Percentiles rank a stretch among this genome's conserved stretches.
Conservation (phyloP, 495 filamentous ascomycete species). For the Neurospora sp. region DNA sequence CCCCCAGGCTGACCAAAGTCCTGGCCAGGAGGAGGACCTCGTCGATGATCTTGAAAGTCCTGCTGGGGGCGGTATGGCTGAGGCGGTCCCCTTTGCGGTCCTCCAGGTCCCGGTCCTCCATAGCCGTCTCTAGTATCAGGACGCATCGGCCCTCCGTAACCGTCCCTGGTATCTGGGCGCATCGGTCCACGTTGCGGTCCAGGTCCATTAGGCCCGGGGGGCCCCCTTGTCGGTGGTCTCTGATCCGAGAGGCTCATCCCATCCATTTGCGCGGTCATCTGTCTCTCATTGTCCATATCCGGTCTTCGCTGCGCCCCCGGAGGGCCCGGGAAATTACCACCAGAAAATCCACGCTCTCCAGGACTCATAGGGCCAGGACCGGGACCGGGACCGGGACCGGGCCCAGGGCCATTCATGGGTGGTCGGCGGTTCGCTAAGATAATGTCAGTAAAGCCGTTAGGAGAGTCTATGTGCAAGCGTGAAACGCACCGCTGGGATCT, state of each 20-base stretch:
- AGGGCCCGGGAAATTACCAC: conserved; percentile 60
- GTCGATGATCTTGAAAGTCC: conserved; percentile 31
- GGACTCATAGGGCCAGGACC: conserved; percentile 20
- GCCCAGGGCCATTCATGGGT: conserved; percentile 14
- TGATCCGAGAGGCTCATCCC: conserved; percentile 45
- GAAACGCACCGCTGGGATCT: conserved; percentile 27
- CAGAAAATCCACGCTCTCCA: conserved; percentile 40
- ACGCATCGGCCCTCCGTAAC: conserved; percentile 21
- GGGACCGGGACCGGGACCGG: conserved; percentile 6
- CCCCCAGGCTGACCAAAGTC: conserved; percentile 20
- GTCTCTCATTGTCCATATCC: conserved; percentile 26
- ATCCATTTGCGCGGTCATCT: conserved; percentile 43
- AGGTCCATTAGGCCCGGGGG: conserved; percentile 14
- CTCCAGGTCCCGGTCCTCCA: conserved; percentile 23
- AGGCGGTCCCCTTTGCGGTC: conserved; percentile 26
- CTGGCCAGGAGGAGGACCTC: conserved; percentile 27
- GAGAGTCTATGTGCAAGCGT: too few relatives aligned
- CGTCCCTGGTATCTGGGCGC: conserved; percentile 17
- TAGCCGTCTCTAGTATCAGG: conserved; percentile 15
- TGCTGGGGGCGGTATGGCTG: conserved; percentile 24
- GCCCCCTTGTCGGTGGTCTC: conserved; percentile 23
- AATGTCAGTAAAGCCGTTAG: conserved; percentile 1
- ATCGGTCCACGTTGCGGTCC: conserved; percentile 22
- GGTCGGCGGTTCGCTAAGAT: conserved; percentile 22
- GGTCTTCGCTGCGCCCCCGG: conserved; percentile 40